Conservation (phyloP, 2,329 filamentous ascomycete genomes). For the Stagonosporopsis tanaceti region DNA sequence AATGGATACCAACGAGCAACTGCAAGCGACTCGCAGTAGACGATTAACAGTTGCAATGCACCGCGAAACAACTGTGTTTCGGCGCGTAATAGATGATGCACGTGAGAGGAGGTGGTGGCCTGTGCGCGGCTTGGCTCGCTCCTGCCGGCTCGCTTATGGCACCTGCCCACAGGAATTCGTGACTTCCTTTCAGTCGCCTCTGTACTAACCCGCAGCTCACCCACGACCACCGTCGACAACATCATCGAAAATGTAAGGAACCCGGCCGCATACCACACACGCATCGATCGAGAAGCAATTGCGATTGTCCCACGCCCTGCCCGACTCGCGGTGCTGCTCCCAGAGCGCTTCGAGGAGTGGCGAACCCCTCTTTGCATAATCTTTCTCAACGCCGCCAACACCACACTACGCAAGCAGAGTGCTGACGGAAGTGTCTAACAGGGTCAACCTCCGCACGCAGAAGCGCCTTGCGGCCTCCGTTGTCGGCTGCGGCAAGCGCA, state of each 20-base stretch:
- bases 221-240: constrained; percentile 50
- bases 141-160: constrained; percentile 20
- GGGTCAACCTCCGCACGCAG: constrained; percentile 99
- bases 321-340: constrained; percentile 34
- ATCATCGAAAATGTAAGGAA: constrained; percentile 54
- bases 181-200: constrained; percentile 14
- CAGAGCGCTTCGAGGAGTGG: constrained; percentile 39
- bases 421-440: constrained; percentile 56
- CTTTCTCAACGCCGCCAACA: constrained; percentile 29
- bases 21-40: not conserved
- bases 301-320: constrained; percentile 25
- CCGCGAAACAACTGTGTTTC: constrained; percentile 5
- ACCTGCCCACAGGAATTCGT: constrained; percentile 15
- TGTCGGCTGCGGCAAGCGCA: constrained; percentile 98
- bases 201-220: constrained; percentile 31
- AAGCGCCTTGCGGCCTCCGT: constrained; percentile 99
- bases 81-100: constrained; percentile 16
- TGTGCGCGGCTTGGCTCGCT: constrained; percentile 14
- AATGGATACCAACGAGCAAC: not conserved
- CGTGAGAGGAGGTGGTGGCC: constrained; percentile 12
- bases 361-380: constrained; percentile 46
- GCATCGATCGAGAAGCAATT: constrained; percentile 29
- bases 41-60: not conserved
- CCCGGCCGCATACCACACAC: constrained; percentile 27
- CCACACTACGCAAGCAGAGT: constrained; percentile 29